A percentile compares a stretch with the other conserved stretches of the same genome.
Evolutionary conservation across 2,329 filamentous ascomycete genomes (phyloP).

Genomic region (Pestalotiopsis sp.): DNA sequence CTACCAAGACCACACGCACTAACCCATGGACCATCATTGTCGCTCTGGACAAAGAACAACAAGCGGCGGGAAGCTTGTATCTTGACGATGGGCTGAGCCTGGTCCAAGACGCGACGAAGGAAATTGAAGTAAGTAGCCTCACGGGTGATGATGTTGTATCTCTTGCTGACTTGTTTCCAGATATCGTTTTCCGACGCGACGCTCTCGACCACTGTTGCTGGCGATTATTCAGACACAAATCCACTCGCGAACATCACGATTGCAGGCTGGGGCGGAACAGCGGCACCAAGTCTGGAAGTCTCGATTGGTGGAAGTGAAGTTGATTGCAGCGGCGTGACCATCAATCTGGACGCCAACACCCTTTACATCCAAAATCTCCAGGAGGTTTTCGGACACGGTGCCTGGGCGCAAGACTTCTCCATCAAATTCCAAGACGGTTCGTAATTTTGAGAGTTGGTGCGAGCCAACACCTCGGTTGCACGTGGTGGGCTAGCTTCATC

Average conservation of each 20-base stretch:
- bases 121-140: slow-evolving; percentile 45
- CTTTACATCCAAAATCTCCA: neutral
- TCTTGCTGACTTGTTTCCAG: neutral
- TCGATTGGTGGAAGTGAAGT: neutral
- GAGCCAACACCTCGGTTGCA: too few relatives aligned
- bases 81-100: slow-evolving; percentile 76
- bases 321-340: neutral
- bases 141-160: neutral
- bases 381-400: neutral
- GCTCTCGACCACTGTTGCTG: neutral
- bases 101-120: slow-evolving; percentile 52
- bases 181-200: neutral
- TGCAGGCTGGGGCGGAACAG: neutral
- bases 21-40: slow-evolving; percentile 70
- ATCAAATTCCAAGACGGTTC: neutral
- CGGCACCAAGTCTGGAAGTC: neutral
- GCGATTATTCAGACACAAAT: neutral
- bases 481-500: neutral
- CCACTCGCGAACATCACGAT: slow-evolving; percentile 3
- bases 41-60: slow-evolving; percentile 56
- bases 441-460: neutral
- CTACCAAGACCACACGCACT: slow-evolving; percentile 62
- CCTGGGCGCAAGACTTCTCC: neutral
- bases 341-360: neutral
- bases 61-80: slow-evolving; percentile 66